Evolutionary conservation across 805 yeast species (phyloP).

Genomic region (Metschnikowia shivogae): DNA sequence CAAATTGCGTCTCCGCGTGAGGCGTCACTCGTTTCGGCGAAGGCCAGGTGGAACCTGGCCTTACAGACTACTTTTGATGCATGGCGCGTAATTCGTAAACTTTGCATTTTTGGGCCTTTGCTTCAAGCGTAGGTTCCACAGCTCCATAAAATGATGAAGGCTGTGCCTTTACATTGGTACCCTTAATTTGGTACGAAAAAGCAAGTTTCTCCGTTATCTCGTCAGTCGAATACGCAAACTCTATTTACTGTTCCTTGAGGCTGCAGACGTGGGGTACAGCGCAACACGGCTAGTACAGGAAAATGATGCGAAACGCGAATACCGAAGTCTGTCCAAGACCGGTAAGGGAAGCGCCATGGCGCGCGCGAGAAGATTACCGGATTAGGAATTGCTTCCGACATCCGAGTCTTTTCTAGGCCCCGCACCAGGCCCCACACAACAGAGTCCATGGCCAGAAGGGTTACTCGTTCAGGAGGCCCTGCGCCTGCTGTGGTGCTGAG

Average conservation of each 20-base stretch:
- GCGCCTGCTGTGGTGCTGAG: not conserved
- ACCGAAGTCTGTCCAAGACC: not conserved
- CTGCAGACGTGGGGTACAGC: slow-evolving; percentile 1
- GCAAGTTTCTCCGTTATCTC: not conserved
- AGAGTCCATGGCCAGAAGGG: too few species aligned
- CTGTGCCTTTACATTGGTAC: not conserved
- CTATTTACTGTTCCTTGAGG: too few species aligned
- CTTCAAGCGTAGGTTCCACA: too few species aligned
- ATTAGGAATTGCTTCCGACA: not conserved
- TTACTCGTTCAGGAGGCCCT: too few species aligned
- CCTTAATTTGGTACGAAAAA: not conserved
- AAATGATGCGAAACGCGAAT: not conserved
- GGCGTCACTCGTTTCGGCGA: not conserved
- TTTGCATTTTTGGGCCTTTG: too few species aligned
- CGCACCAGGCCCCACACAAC: not conserved
- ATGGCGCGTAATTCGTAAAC: not conserved
- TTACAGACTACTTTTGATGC: not conserved
- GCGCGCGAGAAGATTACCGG: not conserved
- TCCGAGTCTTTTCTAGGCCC: not conserved
- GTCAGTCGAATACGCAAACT: too few species aligned
- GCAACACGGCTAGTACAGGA: not conserved
- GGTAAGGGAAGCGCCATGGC: not conserved
- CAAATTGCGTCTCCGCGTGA: not conserved
- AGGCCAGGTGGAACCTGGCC: too few species aligned
- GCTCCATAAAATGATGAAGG: too few species aligned